Percentiles rank a stretch among this genome's conserved stretches.
phyloP scores from a whole-genome alignment of 805 yeast genomes.

The Blastobotrys americana region DNA sequence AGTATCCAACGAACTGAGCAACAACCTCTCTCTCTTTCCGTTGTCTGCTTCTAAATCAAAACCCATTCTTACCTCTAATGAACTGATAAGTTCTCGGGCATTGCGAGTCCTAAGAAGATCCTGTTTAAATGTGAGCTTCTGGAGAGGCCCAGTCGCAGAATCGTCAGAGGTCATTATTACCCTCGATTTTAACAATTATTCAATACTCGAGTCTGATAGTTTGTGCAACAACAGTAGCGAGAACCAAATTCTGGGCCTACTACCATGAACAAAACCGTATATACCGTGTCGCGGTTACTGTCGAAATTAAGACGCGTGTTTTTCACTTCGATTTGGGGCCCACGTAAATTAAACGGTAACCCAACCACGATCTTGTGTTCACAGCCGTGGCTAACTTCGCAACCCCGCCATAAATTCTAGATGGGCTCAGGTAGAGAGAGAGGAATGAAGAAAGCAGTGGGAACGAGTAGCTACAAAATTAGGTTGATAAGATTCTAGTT shows the following conservation, averaged over 20 bases:
- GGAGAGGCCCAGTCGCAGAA: not conserved
- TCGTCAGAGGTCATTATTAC: not conserved
- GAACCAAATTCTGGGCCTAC: no score
- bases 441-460: no score
- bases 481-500: not conserved
- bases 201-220: no score
- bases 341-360: no score
- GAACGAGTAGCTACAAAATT: not conserved
- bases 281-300: not conserved
- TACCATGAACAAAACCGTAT: no score
- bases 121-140: conserved; percentile 1
- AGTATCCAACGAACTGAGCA: no score
- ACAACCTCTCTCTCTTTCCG: no score
- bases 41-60: no score
- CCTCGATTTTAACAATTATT: no score
- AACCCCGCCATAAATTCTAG: not conserved
- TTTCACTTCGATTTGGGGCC: conserved; percentile 1
- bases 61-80: conserved; percentile 9
- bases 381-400: not conserved
- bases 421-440: not conserved
- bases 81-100: not conserved
- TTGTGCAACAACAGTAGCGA: no score
- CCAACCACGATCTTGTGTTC: conserved; percentile 1
- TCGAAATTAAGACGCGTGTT: conserved; percentile 5
- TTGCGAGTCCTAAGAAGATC: not conserved